A percentile compares a stretch with the other conserved stretches of the same genome.
Conservation (phyloP, 257 asterid genomes). For the Coffea canephora region DNA sequence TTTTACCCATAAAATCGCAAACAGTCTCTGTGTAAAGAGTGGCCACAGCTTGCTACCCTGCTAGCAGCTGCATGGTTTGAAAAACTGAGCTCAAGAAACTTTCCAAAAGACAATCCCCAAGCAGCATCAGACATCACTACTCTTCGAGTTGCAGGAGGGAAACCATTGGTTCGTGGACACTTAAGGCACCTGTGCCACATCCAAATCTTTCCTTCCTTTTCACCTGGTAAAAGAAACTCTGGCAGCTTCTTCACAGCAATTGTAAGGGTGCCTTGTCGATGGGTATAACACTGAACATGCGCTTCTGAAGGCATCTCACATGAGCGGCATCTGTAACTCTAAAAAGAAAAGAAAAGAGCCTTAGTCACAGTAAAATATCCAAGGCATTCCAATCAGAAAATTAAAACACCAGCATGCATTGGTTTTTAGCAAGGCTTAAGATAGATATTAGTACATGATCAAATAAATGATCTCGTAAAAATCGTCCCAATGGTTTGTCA, state of each 20-base stretch:
- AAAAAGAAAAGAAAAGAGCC: constrained; percentile 23
- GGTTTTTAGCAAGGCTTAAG: neutral
- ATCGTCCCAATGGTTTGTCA: constrained; percentile 96
- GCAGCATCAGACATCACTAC: constrained; percentile 99
- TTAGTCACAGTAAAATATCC: constrained; percentile 16
- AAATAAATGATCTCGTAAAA: constrained; percentile 82
- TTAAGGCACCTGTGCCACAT: constrained; percentile 99
- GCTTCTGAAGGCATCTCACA: constrained; percentile 97
- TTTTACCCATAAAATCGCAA: constrained; percentile 94
- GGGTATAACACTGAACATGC: constrained; percentile 95
- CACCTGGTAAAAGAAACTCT: constrained; percentile 74
- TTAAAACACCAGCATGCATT: constrained; percentile 2
- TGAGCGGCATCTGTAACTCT: constrained; percentile 76
- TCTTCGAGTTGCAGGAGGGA: constrained; percentile 94
- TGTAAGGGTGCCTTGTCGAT: constrained; percentile 91
- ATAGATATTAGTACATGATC: constrained; percentile 65
- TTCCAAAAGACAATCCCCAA: constrained; percentile 96
- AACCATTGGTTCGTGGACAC: constrained; percentile 83
- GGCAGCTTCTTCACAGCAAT: constrained; percentile 89
- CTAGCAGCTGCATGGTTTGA: constrained; percentile 99
- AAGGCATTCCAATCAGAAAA: constrained; percentile 2
- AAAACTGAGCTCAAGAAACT: constrained; percentile 96
- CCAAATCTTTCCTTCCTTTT: constrained; percentile 90
- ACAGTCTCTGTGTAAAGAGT: constrained; percentile 92
- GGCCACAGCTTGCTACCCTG: constrained; percentile 99